Evolutionary conservation across 1,139 yeast species (phyloP).

Genomic region (Magnusiomyces suaveolens): DNA sequence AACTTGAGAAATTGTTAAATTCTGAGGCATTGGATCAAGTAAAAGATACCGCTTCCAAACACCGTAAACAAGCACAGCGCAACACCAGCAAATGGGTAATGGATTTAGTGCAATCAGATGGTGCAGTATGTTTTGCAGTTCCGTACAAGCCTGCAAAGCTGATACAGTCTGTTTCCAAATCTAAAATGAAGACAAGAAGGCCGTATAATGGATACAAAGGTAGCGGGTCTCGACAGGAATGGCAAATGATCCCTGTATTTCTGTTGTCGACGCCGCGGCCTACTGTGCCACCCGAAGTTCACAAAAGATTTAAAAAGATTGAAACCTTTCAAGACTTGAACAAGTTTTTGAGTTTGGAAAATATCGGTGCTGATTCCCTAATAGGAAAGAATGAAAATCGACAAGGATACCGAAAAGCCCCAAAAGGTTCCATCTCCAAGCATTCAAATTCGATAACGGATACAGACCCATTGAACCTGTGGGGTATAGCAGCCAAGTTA

Average conservation of each 20-base stretch:
- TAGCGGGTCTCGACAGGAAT: not conserved
- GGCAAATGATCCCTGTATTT: no score
- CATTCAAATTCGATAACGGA: slow-evolving; percentile 22
- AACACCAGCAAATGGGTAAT: slow-evolving; percentile 26
- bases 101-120: slow-evolving; percentile 22
- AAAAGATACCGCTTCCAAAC: not conserved
- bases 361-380: no score
- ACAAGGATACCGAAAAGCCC: no score
- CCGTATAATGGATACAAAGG: no score
- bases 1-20: not conserved
- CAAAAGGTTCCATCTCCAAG: no score
- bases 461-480: slow-evolving; percentile 24
- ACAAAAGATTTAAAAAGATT: no score
- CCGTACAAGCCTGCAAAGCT: slow-evolving; percentile 1
- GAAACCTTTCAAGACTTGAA: no score
- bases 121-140: slow-evolving; percentile 17
- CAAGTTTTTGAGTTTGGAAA: no score
- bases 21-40: not conserved
- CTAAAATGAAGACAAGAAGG: not conserved
- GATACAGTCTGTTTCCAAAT: not conserved
- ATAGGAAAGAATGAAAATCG: no score
- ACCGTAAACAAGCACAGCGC: slow-evolving; percentile 20
- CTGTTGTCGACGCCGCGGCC: no score
- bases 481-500: slow-evolving; percentile 11
- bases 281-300: no score